Evolutionary conservation across 305 asterid species (phyloP).

Genomic region (Rubia tinctorum): DNA sequence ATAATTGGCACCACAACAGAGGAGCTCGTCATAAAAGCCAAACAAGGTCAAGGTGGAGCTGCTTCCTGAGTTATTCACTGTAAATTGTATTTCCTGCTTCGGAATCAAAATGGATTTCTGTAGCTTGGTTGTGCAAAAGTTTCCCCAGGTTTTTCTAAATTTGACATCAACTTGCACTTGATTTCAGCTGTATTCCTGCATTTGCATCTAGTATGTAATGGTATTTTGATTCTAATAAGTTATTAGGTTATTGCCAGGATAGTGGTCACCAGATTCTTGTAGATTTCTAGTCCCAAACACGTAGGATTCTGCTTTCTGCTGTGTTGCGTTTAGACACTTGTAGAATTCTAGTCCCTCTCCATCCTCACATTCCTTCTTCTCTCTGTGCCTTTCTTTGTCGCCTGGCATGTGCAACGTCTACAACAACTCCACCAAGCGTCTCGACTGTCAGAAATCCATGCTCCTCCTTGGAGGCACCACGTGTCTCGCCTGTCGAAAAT

Average conservation of each 20-base stretch:
- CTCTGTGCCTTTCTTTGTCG: neutral
- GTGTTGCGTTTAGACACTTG: neutral
- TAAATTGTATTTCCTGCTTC: neutral
- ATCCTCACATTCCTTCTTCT: neutral
- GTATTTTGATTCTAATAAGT: no score
- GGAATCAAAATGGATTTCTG: no score
- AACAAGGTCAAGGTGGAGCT: slow-evolving; percentile 48
- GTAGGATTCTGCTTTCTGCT: neutral
- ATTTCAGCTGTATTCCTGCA: no score
- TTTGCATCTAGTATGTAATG: no score
- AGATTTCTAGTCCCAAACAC: no score
- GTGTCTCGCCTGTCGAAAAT: no score
- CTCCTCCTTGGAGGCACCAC: no score
- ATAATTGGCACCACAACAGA: slow-evolving; percentile 95
- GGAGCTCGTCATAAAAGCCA: slow-evolving; percentile 90
- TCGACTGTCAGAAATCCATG: neutral
- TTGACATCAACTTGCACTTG: no score
- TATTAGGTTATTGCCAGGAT: no score
- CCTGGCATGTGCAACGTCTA: neutral
- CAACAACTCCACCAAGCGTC: neutral
- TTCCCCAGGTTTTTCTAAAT: no score
- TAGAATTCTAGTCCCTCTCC: neutral
- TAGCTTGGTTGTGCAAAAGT: no score
- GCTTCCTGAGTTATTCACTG: neutral
- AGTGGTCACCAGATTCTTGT: no score